phyloP scores from a whole-genome alignment of 2,329 filamentous ascomycete species.

The Cercospora citrullina region DNA sequence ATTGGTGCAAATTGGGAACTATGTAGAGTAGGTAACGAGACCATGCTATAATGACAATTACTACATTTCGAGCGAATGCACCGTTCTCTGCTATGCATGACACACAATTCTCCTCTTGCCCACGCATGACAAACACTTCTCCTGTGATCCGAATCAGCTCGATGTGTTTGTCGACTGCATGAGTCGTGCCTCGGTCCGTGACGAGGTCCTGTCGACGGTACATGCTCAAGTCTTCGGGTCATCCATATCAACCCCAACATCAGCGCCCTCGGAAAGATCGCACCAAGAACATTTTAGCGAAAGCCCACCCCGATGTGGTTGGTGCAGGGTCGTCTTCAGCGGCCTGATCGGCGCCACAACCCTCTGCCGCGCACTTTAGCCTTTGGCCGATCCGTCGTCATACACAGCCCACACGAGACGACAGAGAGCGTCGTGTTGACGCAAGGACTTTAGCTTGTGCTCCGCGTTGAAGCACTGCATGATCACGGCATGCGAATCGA shows the following conservation, averaged over 20 bases:
- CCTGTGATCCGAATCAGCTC: not conserved
- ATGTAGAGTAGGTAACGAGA: conserved; percentile 4
- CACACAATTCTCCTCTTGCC: not conserved
- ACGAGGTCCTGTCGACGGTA: not conserved
- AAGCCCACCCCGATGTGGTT: not conserved
- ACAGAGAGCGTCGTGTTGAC: not conserved
- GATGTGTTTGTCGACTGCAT: not conserved
- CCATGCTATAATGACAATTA: not conserved
- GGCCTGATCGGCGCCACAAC: conserved; percentile 15
- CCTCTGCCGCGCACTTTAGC: conserved; percentile 2
- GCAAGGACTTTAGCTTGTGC: conserved; percentile 1
- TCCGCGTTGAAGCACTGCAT: not conserved
- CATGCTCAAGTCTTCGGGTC: conserved; percentile 2
- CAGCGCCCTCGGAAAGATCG: not conserved
- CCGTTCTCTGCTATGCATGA: not conserved
- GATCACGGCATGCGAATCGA: not conserved
- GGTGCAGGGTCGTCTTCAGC: not conserved
- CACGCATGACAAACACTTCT: not conserved
- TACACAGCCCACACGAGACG: conserved; percentile 5
- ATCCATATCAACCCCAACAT: conserved; percentile 4
- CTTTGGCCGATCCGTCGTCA: conserved; percentile 16
- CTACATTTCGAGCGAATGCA: not conserved
- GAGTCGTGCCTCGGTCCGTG: conserved; percentile 7
- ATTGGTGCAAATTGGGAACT: not conserved
- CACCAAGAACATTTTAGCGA: conserved; percentile 8